phyloP scores from a whole-genome alignment of 441 rosid genomes.

The Populus trichocarpa region DNA sequence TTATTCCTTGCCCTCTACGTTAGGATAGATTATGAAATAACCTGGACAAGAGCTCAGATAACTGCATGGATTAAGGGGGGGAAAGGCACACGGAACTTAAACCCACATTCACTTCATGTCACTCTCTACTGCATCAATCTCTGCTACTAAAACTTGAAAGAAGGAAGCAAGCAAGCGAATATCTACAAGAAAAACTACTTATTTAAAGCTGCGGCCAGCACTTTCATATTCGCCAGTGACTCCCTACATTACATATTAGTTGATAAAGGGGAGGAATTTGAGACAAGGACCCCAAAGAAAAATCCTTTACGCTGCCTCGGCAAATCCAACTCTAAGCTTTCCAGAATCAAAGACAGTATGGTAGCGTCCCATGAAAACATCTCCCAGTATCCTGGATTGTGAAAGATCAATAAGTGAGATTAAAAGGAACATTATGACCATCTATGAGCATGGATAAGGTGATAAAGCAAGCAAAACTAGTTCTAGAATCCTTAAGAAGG shows the following conservation, averaged over 20 bases:
- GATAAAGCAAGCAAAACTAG: not conserved
- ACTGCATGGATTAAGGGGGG: not conserved
- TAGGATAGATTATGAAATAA: not conserved
- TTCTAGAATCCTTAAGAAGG: not conserved
- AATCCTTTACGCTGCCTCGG: constrained; percentile 50
- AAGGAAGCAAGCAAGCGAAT: not conserved
- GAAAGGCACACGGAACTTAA: not conserved
- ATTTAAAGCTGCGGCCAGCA: not conserved
- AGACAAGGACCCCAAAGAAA: not conserved
- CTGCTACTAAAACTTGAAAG: not conserved
- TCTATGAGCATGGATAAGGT: too few relatives aligned
- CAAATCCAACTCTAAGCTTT: constrained; percentile 67
- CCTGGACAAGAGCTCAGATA: not conserved
- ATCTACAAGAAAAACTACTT: constrained; percentile 20
- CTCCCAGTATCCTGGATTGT: constrained; percentile 75
- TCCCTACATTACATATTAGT: constrained; percentile 2
- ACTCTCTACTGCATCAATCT: not conserved
- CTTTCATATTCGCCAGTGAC: not conserved
- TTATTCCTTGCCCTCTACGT: not conserved
- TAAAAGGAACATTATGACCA: not conserved
- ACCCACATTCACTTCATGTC: not conserved
- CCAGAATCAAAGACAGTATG: constrained; percentile 88
- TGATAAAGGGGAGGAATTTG: not conserved
- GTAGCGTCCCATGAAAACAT: constrained; percentile 70
- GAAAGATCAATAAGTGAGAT: not conserved